A percentile compares a stretch with the other conserved stretches of the same genome.
These are phyloP conservation scores for Corchorus capsularis DNA, from an alignment of 345 rosid genomes.

Conservation along the genomic window DNA sequence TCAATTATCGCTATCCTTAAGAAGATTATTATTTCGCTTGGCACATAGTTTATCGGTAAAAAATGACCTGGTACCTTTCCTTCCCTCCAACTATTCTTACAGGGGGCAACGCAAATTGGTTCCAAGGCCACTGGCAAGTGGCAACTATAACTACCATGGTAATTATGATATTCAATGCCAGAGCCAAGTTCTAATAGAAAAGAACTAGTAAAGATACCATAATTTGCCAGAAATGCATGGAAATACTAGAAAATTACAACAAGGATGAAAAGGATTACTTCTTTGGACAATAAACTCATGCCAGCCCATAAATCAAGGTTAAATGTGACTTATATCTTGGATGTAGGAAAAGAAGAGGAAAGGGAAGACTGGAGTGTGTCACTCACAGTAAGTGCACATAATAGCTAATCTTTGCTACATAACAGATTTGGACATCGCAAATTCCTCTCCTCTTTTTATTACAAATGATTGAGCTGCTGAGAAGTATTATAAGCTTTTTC, in stretches of 20 bases:
- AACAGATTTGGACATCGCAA: not conserved
- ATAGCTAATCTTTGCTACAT: not conserved
- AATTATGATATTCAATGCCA: not conserved
- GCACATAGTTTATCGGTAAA: not conserved
- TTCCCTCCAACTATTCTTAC: not conserved
- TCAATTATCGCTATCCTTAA: not conserved
- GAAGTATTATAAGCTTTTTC: too few relatives aligned
- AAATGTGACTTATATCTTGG: not conserved
- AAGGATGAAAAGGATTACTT: not conserved
- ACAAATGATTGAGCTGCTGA: too few relatives aligned
- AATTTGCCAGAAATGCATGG: constrained; percentile 3
- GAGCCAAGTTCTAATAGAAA: not conserved
- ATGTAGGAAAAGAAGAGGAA: not conserved
- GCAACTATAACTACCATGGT: not conserved
- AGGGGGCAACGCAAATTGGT: not conserved
- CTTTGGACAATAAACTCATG: not conserved
- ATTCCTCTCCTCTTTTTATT: too few relatives aligned
- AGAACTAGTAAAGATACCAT: constrained; percentile 2
- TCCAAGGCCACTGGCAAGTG: not conserved
- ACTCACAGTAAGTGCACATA: not conserved
- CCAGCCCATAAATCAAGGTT: constrained; percentile 9
- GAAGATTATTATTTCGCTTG: not conserved
- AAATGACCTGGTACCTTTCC: not conserved
- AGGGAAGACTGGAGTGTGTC: not conserved
- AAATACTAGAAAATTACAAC: not conserved